Evolutionary conservation across 139 green algal genomes (phyloP), one percentile per base, ranked within the genome.

Genomic region (Chlorella sp.): DNA sequence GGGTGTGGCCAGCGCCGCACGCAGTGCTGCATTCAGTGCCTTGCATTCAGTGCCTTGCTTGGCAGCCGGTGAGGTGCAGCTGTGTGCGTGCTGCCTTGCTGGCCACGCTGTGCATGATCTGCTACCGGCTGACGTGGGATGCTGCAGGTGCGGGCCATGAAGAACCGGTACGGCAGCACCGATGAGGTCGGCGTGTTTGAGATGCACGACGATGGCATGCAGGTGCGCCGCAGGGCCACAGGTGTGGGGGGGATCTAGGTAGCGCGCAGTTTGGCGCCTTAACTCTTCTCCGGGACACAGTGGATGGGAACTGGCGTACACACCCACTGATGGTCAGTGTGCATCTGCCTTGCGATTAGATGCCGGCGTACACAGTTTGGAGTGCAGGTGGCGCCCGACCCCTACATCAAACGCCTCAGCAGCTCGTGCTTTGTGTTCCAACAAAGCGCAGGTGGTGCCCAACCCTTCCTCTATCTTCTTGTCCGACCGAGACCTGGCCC

Each of bases 121-220:
- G 65, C 65, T 1, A 1, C n/a, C 24, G 38, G 17, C 14, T 30
- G 11, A 36, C 64, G 28, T 16, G 24, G 20, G 19, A 4, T 38
- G 4, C 41, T 34, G 28, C 82, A 87, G 82, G 60, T 98, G 46
- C 86, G 96, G 6, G 85, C 83, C 70, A 86, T 93, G 38, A 98
- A 98, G 89, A 98, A 98, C 81, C 85, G 96, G 24, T 95, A 94
- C 83, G 96, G 94, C 26, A 65, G 86, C 65, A 96, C 92, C 3
- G 93, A 98, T 62, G 96, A 99, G 91, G 94, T 98, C 7, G 94
- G 95, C 0, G 84, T 98, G 34, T 98, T 98, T 82, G 72, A 92
- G 46, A 98, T 98, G 95, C 78, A 72, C 9, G 84, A 93, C 26
- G 58, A 84, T 11, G 94, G 94, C 20, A 86, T 97, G 75, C 51